Evolutionary conservation across 345 rosid genomes (phyloP).

Genomic region (Rhodamnia rubescens): DNA sequence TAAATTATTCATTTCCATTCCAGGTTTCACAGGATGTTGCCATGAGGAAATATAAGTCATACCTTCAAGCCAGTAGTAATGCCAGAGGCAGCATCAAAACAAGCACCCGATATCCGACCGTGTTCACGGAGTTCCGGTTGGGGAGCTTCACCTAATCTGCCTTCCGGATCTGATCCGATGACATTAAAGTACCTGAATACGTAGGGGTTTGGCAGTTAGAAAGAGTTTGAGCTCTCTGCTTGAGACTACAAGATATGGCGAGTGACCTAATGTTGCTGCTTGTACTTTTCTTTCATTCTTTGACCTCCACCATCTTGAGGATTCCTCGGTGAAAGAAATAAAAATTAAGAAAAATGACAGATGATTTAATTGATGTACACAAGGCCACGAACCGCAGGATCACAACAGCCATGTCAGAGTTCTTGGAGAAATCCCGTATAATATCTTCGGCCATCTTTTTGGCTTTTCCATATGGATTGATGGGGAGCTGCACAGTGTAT

Average conservation of each 20-base stretch:
- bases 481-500: constrained; percentile 43
- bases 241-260: background rate
- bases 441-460: constrained; percentile 99
- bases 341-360: background rate
- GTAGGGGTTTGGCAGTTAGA: background rate
- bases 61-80: constrained; percentile 72
- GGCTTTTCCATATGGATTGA: constrained; percentile 97
- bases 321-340: background rate
- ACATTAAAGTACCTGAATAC: constrained; percentile 83
- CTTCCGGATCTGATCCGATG: constrained; percentile 95
- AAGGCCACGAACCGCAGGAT: constrained; percentile 50
- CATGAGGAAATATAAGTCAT: constrained; percentile 2
- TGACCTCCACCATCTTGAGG: background rate
- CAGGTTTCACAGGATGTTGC: background rate
- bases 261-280: background rate
- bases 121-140: constrained; percentile 92
- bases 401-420: constrained; percentile 86
- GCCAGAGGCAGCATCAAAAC: constrained; percentile 98
- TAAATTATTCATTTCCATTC: background rate
- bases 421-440: constrained; percentile 81
- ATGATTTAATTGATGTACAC: background rate
- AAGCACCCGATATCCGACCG: constrained; percentile 94
- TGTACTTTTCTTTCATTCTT: background rate
- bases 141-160: constrained; percentile 96
- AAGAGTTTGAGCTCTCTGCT: background rate